Evolutionary conservation across 352 stramenopile species (phyloP).

Genomic region (Globisporangium echinulatum): DNA sequence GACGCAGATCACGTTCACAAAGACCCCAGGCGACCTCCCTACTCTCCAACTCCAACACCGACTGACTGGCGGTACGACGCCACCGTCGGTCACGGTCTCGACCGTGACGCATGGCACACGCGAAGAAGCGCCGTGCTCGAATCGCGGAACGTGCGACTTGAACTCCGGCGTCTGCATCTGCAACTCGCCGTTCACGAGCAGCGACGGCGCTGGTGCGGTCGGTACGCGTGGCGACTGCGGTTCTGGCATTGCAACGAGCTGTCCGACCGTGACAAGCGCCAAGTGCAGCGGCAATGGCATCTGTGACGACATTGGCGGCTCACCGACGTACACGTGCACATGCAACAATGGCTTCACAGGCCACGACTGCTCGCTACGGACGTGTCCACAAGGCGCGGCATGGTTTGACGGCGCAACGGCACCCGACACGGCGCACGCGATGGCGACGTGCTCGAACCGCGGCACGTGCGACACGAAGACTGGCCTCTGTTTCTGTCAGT

Average conservation of each 20-base stretch:
- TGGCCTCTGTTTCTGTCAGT: conserved; percentile 53
- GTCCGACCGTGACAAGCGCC: conserved; percentile 27
- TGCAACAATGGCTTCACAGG: conserved; percentile 60
- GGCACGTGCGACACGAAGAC: conserved; percentile 44
- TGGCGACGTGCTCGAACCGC: conserved; percentile 44
- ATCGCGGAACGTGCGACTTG: conserved; percentile 63
- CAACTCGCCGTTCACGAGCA: conserved; percentile 46
- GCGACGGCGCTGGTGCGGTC: conserved; percentile 29
- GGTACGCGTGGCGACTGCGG: conserved; percentile 51
- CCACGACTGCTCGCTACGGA: conserved; percentile 45
- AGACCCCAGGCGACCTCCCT: conserved; percentile 56
- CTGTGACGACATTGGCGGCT: conserved; percentile 23
- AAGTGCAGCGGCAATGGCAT: conserved; percentile 38
- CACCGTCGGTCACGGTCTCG: conserved; percentile 12
- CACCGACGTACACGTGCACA: conserved; percentile 42
- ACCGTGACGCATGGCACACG: conserved; percentile 29
- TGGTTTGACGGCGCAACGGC: conserved; percentile 66
- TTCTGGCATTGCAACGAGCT: conserved; percentile 19
- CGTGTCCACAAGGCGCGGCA: conserved; percentile 41
- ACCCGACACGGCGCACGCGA: conserved; percentile 40
- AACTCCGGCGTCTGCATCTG: conserved; percentile 69
- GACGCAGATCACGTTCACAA: conserved; percentile 63
- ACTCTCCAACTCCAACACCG: conserved; percentile 39
- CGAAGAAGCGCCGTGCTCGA: conserved; percentile 78
- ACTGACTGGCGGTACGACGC: conserved; percentile 19